Evolutionary conservation across 352 stramenopile genomes (phyloP), one percentile per base, ranked within the genome.

Genomic region (Globisporangium rhizosaccharum): DNA sequence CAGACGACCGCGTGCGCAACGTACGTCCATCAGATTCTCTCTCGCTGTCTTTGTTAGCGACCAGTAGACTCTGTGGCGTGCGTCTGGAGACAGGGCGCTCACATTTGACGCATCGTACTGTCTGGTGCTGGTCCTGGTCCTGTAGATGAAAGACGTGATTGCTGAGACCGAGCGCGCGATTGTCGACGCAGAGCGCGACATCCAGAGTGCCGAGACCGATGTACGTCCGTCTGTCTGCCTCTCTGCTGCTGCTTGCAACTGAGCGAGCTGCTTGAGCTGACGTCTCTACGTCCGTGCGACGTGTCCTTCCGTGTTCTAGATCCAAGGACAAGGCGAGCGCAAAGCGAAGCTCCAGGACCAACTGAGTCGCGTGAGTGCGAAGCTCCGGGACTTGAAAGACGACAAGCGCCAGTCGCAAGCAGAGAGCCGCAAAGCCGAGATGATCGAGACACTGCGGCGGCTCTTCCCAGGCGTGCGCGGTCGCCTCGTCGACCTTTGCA

Each of bases 401-500:
- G 90, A 97, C 61, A 82, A 88, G 39, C 83, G 87, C 11, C 94
- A 98, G 54, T 96, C 82, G 26, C 94, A 97, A 59, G 84, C 96
- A 17, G 90, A 98, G 61, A 88, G 88, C 30, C 82, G 75, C 28
- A 87, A 77, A 62, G 65, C 69, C 0, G 87, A 97, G 44, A 90
- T 62, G 11, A 55, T 94, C n/a, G 87, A 96, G 48, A 81, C 80
- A 0, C 69, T 97, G 17, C 91, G 91, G 64, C 72, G 73, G 47
- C 84, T 85, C n/a, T 97, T 94, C 65, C 87, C 88, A 55, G 83
- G 96, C 37, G 97, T 99, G 33, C 84, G 88, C 28, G 97, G 97
- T 3, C 88, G 97, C 18, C 72, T 99, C 0, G 94, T 98, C 0
- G 96, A 99, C 66, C 69, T 99, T 8, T 99, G 96, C 78, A 97